Percentiles rank a stretch among this genome's conserved stretches.
Conservation (phyloP, 2,329 filamentous ascomycete genomes). For the Lasiodiplodia sp. region DNA sequence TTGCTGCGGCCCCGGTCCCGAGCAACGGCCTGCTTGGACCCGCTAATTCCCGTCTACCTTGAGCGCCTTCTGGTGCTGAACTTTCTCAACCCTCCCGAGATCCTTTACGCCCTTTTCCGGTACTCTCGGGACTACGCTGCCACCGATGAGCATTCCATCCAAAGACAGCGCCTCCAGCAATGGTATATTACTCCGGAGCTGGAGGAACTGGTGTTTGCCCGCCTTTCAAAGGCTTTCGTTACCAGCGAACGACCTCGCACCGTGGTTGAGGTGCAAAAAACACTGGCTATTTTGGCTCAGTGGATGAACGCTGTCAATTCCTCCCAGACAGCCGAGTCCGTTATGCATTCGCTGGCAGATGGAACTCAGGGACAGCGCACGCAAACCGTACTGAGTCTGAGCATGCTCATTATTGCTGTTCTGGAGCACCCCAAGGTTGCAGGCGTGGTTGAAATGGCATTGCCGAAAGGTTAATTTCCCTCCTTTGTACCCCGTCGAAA, state of each 20-base stretch:
- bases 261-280: constrained; percentile 42
- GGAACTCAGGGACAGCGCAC: constrained; percentile 57
- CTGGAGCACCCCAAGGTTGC: constrained; percentile 67
- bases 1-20: constrained; percentile 43
- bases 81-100: constrained; percentile 45
- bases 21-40: constrained; percentile 42
- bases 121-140: constrained; percentile 45
- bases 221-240: constrained; percentile 45
- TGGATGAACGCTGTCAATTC: constrained; percentile 52
- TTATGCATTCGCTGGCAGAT: constrained; percentile 50
- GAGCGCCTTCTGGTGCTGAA: constrained; percentile 44
- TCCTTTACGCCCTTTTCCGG: constrained; percentile 42
- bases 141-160: constrained; percentile 36
- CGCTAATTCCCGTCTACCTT: constrained; percentile 44
- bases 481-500: neutral
- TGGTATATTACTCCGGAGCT: constrained; percentile 46
- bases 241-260: constrained; percentile 41
- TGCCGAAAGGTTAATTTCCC: constrained; percentile 21
- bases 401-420: constrained; percentile 68
- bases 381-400: constrained; percentile 69
- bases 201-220: constrained; percentile 48
- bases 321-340: constrained; percentile 48
- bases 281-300: constrained; percentile 41
- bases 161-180: constrained; percentile 37
- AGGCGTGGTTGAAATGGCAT: constrained; percentile 57